Percentiles rank a stretch among this genome's conserved stretches.
These are phyloP conservation scores for Penicillium sp. DNA, from an alignment of 2,329 filamentous ascomycete genomes.

Conservation along the genomic window DNA sequence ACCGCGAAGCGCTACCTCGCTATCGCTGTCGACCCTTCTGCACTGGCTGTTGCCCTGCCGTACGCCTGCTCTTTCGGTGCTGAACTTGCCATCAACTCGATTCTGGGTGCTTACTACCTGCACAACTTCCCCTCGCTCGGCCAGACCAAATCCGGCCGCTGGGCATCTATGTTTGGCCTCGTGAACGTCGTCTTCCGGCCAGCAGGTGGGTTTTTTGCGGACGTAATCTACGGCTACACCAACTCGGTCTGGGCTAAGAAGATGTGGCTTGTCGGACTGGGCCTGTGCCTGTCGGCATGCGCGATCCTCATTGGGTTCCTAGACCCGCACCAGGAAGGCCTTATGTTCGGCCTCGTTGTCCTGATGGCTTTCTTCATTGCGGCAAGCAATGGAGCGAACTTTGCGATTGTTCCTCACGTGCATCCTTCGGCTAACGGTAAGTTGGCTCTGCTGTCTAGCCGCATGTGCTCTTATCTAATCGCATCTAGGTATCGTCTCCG, in stretches of 20 bases:
- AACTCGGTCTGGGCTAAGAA: conserved; percentile 68
- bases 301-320: conserved; percentile 65
- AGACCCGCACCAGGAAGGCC: conserved; percentile 64
- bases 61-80: conserved; percentile 67
- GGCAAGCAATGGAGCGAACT: conserved; percentile 84
- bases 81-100: conserved; percentile 65
- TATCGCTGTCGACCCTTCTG: conserved; percentile 66
- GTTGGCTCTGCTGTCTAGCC: conserved; percentile 20
- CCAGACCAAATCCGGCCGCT: conserved; percentile 61
- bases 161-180: conserved; percentile 60
- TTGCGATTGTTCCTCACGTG: conserved; percentile 83
- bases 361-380: conserved; percentile 82
- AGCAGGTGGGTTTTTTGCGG: conserved; percentile 56
- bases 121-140: conserved; percentile 59
- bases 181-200: conserved; percentile 56
- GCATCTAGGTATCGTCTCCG: conserved; percentile 64
- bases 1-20: conserved; percentile 63
- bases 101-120: conserved; percentile 64
- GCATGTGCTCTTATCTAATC: background rate
- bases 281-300: conserved; percentile 62
- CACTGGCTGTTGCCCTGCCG: conserved; percentile 56
- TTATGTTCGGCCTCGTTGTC: conserved; percentile 77
- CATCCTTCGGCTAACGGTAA: conserved; percentile 79
- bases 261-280: conserved; percentile 61
- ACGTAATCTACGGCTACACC: conserved; percentile 59